Evolutionary conservation across 768 basidiomycete genomes (phyloP).

Genomic region (Mycena indigotica): DNA sequence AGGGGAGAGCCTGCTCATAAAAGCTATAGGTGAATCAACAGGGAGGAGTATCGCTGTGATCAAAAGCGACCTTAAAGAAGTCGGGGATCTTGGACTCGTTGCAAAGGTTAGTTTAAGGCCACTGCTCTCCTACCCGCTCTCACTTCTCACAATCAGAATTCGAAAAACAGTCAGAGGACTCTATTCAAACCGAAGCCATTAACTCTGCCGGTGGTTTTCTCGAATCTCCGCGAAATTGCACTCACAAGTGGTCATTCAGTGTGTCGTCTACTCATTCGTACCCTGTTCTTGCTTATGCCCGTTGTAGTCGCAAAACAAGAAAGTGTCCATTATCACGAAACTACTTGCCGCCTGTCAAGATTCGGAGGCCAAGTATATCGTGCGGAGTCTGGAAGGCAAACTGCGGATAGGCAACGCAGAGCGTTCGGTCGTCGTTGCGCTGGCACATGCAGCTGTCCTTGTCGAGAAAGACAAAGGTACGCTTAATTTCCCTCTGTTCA

Average conservation of each 20-base stretch:
- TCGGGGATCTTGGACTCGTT: constrained; percentile 93
- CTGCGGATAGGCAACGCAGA: constrained; percentile 97
- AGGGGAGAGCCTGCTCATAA: constrained; percentile 91
- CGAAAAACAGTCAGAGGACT: constrained; percentile 90
- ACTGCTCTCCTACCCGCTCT: neutral
- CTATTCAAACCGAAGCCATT: constrained; percentile 93
- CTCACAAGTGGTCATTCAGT: constrained; percentile 83
- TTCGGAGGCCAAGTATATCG: constrained; percentile 93
- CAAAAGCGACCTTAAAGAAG: constrained; percentile 90
- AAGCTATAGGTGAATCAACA: constrained; percentile 93
- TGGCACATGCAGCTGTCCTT: constrained; percentile 87
- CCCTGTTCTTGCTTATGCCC: constrained; percentile 10
- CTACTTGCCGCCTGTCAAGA: constrained; percentile 90
- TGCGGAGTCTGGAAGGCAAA: constrained; percentile 95
- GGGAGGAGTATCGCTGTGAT: constrained; percentile 82
- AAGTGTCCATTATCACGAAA: constrained; percentile 93
- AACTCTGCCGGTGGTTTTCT: constrained; percentile 87
- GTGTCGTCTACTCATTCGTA: constrained; percentile 10
- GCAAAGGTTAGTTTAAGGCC: constrained; percentile 70
- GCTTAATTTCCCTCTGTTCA: constrained; percentile 14
- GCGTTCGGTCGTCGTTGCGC: constrained; percentile 90
- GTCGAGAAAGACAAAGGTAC: constrained; percentile 71
- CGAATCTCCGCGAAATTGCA: constrained; percentile 89
- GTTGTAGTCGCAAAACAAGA: constrained; percentile 86
- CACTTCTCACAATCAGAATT: constrained; percentile 57